Evolutionary conservation across 1,284 basidiomycete genomes (phyloP), one percentile per base, ranked within the genome.

Genomic region (Apiotrichum brassicae): DNA sequence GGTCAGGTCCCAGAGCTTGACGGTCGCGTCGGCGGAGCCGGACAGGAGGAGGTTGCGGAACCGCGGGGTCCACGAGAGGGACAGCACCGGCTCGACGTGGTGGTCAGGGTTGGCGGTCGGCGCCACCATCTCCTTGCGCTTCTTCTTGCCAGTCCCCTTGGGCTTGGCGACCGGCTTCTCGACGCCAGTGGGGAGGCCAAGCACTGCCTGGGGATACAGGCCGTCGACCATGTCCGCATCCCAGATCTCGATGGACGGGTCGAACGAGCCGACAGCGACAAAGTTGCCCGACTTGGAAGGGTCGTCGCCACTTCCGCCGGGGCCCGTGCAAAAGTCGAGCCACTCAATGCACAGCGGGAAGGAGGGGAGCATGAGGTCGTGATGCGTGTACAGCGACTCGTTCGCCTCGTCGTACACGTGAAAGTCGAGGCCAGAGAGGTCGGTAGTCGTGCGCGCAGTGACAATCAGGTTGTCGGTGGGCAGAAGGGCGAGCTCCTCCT

Each of bases 241-340:
- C 92, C 94, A 98, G 61, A 99, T 92, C 73, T 99, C 95, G 61
- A 99, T 97, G 65, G 94, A 91, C 14, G 94, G 94, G 61, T 98
- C 94, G 60, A 98, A 84, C 4, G 92, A 94, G 11, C 93, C 94
- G 14, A 98, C 93, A 2, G 95, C 95, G 59, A 99, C 84, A 70
- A 87, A 97, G 73, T 86, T 95, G 26, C 94, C 94, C 11, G 66
- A 54, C 33, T 54, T 52, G 9, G 38, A 55, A 47, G 24, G 54
- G 56, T 76, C 76, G 13, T 71, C 65, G 24, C 53, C 44, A 20
- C 56, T 46, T 8, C 60, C 51, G n/a, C 64, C 61, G 16, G 63
- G 56, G 25, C 50, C 47, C 1, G 53, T 20, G 12, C 85, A 80
- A 70, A 92, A 97, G 73, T 98, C 90, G 57, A 98, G 84, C 95